These are phyloP conservation scores for Sugiyamaella pinicola DNA, from an alignment of 1,139 yeast species.

Conservation along the genomic window DNA sequence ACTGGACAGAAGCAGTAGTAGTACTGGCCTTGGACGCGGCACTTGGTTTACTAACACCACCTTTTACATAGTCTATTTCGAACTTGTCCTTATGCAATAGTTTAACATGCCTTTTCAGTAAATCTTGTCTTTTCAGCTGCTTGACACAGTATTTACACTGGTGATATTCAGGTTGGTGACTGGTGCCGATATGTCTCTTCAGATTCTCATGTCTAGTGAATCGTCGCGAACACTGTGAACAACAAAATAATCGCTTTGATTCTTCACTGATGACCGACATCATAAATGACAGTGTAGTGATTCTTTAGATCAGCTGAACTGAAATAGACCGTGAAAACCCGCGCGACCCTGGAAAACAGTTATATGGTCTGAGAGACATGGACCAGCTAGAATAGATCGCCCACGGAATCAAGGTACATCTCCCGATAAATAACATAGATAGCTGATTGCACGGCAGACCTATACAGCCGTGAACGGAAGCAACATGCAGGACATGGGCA, in stretches of 20 bases:
- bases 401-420: neutral
- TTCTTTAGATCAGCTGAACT: neutral
- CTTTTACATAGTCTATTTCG: conserved; percentile 18
- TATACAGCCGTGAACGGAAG: no score
- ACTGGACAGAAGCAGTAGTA: neutral
- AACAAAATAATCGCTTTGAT: conserved; percentile 17
- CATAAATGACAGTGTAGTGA: neutral
- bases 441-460: neutral
- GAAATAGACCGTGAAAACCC: neutral
- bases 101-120: conserved; percentile 22
- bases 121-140: conserved; percentile 20
- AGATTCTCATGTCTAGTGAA: conserved; percentile 23
- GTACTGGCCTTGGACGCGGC: no score
- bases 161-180: conserved; percentile 16
- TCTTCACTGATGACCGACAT: conserved; percentile 11
- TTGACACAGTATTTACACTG: conserved; percentile 21
- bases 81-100: conserved; percentile 21
- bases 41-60: neutral
- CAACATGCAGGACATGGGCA: no score
- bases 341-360: neutral
- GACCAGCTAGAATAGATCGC: neutral
- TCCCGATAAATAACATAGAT: neutral
- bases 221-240: conserved; percentile 20
- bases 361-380: no score
- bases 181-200: conserved; percentile 22